These are phyloP conservation scores for Candida berthetii DNA, from an alignment of 805 yeast species.

Conservation along the genomic window DNA sequence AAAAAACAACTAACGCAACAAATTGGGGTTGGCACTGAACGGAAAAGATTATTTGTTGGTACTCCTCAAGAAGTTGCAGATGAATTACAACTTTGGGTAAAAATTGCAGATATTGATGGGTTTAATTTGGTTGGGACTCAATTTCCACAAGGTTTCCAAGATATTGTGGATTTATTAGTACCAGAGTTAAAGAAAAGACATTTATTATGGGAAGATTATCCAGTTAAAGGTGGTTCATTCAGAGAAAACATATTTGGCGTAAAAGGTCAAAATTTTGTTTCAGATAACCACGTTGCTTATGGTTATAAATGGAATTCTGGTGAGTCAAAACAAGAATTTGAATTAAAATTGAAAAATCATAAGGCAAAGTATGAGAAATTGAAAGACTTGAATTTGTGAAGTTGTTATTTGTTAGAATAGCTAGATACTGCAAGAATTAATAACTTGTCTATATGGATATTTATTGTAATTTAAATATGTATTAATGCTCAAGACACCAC, in stretches of 20 bases:
- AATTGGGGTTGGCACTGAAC: conserved; percentile 21
- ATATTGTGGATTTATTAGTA: conserved; percentile 24
- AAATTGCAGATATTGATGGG: conserved; percentile 35
- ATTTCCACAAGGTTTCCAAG: conserved; percentile 32
- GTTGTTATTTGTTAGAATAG: too few species aligned
- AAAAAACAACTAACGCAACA: conserved; percentile 19
- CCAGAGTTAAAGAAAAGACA: conserved; percentile 31
- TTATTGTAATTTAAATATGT: too few species aligned
- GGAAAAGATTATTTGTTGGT: conserved; percentile 23
- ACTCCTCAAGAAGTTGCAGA: conserved; percentile 31
- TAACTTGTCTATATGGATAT: too few species aligned
- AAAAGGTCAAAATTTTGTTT: conserved; percentile 1
- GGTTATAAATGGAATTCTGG: background rate
- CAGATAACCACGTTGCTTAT: conserved; percentile 1
- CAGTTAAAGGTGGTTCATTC: conserved; percentile 7
- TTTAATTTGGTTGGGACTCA: conserved; percentile 33
- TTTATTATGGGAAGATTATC: conserved; percentile 29
- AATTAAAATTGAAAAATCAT: background rate
- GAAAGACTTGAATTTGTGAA: too few species aligned
- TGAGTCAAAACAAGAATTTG: background rate
- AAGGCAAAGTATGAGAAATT: too few species aligned
- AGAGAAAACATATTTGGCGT: conserved; percentile 2
- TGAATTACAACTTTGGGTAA: conserved; percentile 32
- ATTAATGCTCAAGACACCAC: too few species aligned
- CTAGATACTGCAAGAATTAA: too few species aligned